Evolutionary conservation across 2,329 filamentous ascomycete genomes (phyloP).

Genomic region (Alternaria sp.): DNA sequence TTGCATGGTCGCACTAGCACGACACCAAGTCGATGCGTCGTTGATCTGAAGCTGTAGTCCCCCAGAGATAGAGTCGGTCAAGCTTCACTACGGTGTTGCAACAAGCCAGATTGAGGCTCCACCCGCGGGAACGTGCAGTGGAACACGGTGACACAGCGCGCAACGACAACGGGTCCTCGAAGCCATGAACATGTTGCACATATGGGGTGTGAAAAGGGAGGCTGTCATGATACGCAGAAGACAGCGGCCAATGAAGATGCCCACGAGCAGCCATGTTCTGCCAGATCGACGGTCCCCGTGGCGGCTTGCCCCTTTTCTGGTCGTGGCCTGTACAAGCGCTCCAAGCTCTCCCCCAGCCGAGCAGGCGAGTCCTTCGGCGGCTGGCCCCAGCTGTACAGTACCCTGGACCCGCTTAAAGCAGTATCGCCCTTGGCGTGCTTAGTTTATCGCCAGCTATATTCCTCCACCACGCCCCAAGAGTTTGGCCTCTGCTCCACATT

Average conservation of each 20-base stretch:
- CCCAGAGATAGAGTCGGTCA: conserved; percentile 13
- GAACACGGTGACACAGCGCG: conserved; percentile 2
- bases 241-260: conserved; percentile 29
- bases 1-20: conserved; percentile 29
- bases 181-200: conserved; percentile 3
- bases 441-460: conserved; percentile 38
- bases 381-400: conserved; percentile 7
- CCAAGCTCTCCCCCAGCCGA: not conserved
- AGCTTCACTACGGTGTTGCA: conserved; percentile 16
- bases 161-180: not conserved
- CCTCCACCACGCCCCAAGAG: conserved; percentile 31
- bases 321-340: conserved; percentile 1
- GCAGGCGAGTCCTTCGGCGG: conserved; percentile 5
- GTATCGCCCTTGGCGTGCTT: conserved; percentile 38
- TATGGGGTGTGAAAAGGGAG: not conserved
- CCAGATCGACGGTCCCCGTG: conserved; percentile 12
- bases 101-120: conserved; percentile 9
- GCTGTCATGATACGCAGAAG: conserved; percentile 2
- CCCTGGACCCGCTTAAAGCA: conserved; percentile 24
- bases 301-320: conserved; percentile 37
- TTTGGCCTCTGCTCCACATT: conserved; percentile 27
- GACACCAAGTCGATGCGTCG: conserved; percentile 24
- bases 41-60: conserved; percentile 21
- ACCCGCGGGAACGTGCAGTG: conserved; percentile 10
- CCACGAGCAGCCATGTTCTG: conserved; percentile 25